Conservation (phyloP, 2,329 filamentous ascomycete genomes). For the Metarhizium rileyi region DNA sequence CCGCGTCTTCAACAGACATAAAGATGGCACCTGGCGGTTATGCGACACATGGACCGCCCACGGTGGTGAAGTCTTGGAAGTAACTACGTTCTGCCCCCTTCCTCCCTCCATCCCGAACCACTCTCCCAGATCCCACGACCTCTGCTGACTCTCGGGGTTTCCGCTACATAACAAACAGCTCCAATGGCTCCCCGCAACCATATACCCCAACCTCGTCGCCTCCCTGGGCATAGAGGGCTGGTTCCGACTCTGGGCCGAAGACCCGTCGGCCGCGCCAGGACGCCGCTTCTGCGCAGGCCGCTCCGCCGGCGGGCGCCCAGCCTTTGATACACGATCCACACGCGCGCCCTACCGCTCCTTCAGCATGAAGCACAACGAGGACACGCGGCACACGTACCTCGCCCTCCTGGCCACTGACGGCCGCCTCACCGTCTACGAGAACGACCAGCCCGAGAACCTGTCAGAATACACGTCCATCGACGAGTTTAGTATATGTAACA, state of each 20-base stretch:
- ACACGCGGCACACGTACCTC: slow-evolving; percentile 71
- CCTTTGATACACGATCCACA: slow-evolving; percentile 47
- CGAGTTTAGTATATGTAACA: slow-evolving; percentile 61
- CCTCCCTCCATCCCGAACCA: slow-evolving; percentile 1
- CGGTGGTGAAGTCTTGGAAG: slow-evolving; percentile 81
- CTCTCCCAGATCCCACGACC: no score
- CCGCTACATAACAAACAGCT: slow-evolving; percentile 43
- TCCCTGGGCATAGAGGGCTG: slow-evolving; percentile 84
- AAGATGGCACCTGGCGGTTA: slow-evolving; percentile 66
- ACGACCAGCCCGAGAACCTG: slow-evolving; percentile 72
- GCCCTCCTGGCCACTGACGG: slow-evolving; percentile 79
- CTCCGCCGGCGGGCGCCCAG: slow-evolving; percentile 35
- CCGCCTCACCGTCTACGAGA: slow-evolving; percentile 70
- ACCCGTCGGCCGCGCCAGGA: slow-evolving; percentile 69
- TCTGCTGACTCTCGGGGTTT: not conserved
- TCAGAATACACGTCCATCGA: slow-evolving; percentile 68
- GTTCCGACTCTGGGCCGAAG: slow-evolving; percentile 89
- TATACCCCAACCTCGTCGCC: slow-evolving; percentile 76
- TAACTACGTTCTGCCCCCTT: slow-evolving; percentile 47
- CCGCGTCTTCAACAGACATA: slow-evolving; percentile 80
- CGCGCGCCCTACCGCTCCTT: slow-evolving; percentile 65
- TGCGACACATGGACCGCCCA: slow-evolving; percentile 87
- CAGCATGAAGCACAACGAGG: slow-evolving; percentile 73
- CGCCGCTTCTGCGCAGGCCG: slow-evolving; percentile 66
- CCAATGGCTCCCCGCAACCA: slow-evolving; percentile 86